A percentile compares a stretch with the other conserved stretches of the same genome.
phyloP scores from a whole-genome alignment of 192 early-diverging fungal species.

The Gaertneriomyces semiglobifer region DNA sequence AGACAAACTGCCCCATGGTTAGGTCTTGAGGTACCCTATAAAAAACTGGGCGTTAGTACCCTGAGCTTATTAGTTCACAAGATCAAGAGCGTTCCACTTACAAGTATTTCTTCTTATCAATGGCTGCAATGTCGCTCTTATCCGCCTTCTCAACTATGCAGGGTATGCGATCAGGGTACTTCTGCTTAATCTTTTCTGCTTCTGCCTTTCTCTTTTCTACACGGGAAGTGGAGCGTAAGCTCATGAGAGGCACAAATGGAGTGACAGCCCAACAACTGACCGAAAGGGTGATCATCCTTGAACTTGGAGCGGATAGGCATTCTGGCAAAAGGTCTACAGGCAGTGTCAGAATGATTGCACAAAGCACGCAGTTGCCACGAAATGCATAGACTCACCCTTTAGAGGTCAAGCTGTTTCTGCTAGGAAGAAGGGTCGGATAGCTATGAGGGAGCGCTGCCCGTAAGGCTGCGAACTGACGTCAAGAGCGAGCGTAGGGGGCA shows the following conservation, averaged over 20 bases:
- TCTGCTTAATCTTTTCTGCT: slow-evolving; percentile 91
- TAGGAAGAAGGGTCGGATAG: no score
- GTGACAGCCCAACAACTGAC: slow-evolving; percentile 49
- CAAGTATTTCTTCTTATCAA: slow-evolving; percentile 99
- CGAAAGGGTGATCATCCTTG: slow-evolving; percentile 95
- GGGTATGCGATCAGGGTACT: slow-evolving; percentile 76
- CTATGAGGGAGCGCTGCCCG: no score
- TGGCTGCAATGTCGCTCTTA: slow-evolving; percentile 91
- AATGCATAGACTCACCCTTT: no score
- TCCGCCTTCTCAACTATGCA: slow-evolving; percentile 89
- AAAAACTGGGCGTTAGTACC: background rate
- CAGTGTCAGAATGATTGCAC: background rate
- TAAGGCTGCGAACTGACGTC: no score
- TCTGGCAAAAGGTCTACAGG: slow-evolving; percentile 16
- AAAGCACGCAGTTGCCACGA: no score
- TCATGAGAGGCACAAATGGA: background rate
- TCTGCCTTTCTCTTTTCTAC: slow-evolving; percentile 94
- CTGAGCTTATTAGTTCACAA: background rate
- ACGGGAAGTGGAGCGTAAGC: background rate
- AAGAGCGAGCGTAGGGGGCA: no score
- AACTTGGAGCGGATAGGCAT: slow-evolving; percentile 81
- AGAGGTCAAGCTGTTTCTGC: no score
- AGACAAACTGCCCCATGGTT: slow-evolving; percentile 97
- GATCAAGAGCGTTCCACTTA: slow-evolving; percentile 14
- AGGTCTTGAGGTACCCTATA: slow-evolving; percentile 83